Evolutionary conservation across 2,329 filamentous ascomycete genomes (phyloP).

Genomic region (Diaporthe vexans): DNA sequence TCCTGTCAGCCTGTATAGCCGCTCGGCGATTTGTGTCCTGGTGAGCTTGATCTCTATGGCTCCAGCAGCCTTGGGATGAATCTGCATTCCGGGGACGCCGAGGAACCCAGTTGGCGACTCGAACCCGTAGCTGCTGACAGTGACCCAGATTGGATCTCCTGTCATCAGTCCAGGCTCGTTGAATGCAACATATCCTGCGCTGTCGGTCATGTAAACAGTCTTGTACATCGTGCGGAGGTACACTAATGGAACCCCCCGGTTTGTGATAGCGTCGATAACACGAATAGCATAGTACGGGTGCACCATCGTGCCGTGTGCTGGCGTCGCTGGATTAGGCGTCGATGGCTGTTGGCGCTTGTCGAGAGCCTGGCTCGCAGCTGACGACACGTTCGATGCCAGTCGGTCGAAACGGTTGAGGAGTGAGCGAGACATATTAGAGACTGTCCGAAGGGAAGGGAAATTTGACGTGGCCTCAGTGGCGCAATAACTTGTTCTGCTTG

Average conservation of each 20-base stretch:
- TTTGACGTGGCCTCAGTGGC: not conserved
- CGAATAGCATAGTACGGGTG: slow-evolving; percentile 36
- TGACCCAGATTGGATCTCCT: slow-evolving; percentile 39
- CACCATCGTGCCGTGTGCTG: slow-evolving; percentile 1
- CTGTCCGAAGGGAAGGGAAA: not conserved
- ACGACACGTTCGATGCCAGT: slow-evolving; percentile 36
- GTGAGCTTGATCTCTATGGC: slow-evolving; percentile 38
- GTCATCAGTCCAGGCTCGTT: slow-evolving; percentile 40
- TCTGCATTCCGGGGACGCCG: slow-evolving; percentile 29
- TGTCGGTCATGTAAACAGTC: slow-evolving; percentile 40
- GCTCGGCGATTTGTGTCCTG: slow-evolving; percentile 38
- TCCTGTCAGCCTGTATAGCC: slow-evolving; percentile 40
- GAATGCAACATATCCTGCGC: slow-evolving; percentile 42
- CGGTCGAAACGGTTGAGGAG: slow-evolving; percentile 34
- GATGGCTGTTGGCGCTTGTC: slow-evolving; percentile 11
- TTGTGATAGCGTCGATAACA: slow-evolving; percentile 34
- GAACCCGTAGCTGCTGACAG: slow-evolving; percentile 41
- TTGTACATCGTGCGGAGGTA: slow-evolving; percentile 40
- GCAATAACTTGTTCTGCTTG: not conserved
- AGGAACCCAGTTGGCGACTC: slow-evolving; percentile 39
- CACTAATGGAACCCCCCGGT: slow-evolving; percentile 37
- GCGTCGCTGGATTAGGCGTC: not conserved
- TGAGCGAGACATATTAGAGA: slow-evolving; percentile 29
- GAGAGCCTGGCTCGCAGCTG: slow-evolving; percentile 7
- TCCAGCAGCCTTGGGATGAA: slow-evolving; percentile 23